Conservation (phyloP, 768 basidiomycete genomes). For the Thelephora ganbajun region DNA sequence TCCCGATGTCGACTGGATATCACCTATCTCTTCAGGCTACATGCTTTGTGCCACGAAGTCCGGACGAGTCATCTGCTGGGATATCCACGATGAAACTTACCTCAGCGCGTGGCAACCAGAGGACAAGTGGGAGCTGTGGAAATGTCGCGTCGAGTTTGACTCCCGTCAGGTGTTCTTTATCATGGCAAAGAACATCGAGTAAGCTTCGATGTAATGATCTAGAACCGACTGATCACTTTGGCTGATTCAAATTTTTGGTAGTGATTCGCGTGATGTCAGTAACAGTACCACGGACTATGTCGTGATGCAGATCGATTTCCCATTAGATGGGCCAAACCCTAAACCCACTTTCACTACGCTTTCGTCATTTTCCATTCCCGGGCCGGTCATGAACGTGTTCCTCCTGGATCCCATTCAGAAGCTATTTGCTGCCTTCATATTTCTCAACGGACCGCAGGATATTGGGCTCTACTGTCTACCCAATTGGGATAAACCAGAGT, state of each 20-base stretch:
- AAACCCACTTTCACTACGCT: conserved; percentile 41
- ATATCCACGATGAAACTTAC: conserved; percentile 44
- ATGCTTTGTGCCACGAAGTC: conserved; percentile 68
- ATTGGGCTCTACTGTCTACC: conserved; percentile 49
- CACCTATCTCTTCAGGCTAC: conserved; percentile 63
- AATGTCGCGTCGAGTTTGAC: conserved; percentile 66
- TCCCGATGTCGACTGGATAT: conserved; percentile 66
- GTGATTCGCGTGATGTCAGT: too few species aligned
- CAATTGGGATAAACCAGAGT: conserved; percentile 53
- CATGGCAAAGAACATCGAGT: conserved; percentile 47
- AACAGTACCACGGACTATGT: not conserved
- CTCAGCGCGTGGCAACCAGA: conserved; percentile 58
- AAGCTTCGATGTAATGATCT: too few species aligned
- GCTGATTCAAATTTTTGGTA: conserved; percentile 26
- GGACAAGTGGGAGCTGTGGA: conserved; percentile 60
- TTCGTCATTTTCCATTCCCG: conserved; percentile 48
- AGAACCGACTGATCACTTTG: conserved; percentile 4
- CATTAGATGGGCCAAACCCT: not conserved
- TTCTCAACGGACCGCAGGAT: conserved; percentile 38
- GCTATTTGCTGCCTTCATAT: conserved; percentile 57
- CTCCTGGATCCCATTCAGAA: conserved; percentile 50
- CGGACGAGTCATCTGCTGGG: conserved; percentile 69
- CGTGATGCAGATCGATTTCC: conserved; percentile 6
- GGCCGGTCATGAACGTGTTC: conserved; percentile 69
- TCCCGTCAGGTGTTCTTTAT: conserved; percentile 59